Evolutionary conservation across 441 rosid genomes (phyloP).

Genomic region (Populus hybrid): DNA sequence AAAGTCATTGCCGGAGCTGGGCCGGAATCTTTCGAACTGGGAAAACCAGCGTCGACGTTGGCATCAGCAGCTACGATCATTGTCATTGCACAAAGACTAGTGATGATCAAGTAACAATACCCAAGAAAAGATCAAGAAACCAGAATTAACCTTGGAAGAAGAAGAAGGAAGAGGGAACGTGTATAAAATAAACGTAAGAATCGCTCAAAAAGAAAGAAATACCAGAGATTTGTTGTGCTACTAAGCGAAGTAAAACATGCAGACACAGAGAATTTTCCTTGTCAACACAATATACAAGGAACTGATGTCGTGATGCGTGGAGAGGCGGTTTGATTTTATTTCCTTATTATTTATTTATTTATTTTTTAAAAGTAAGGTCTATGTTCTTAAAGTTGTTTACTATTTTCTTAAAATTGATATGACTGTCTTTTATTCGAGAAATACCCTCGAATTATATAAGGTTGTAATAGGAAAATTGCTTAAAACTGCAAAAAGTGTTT

Average conservation of each 20-base stretch:
- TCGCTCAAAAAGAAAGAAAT: background rate
- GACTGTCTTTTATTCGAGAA: no score
- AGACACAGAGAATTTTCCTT: background rate
- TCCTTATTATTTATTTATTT: background rate
- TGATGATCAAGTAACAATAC: background rate
- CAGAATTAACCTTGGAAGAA: background rate
- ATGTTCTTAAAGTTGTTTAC: no score
- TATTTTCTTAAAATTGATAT: no score
- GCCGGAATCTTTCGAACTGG: background rate
- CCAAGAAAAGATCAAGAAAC: background rate
- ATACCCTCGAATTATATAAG: no score
- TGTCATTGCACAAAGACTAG: background rate
- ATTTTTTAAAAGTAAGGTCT: no score
- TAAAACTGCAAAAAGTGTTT: no score
- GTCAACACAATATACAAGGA: background rate
- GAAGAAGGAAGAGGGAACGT: background rate
- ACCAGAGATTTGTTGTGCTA: background rate
- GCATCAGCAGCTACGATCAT: background rate
- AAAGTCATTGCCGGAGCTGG: background rate
- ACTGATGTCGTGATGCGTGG: background rate
- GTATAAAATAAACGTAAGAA: background rate
- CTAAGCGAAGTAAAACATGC: background rate
- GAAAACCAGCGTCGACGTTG: background rate
- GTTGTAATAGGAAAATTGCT: no score
- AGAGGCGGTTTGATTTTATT: background rate